Conservation (phyloP, 2,329 filamentous ascomycete species). For the Teratosphaeria nubilosa region DNA sequence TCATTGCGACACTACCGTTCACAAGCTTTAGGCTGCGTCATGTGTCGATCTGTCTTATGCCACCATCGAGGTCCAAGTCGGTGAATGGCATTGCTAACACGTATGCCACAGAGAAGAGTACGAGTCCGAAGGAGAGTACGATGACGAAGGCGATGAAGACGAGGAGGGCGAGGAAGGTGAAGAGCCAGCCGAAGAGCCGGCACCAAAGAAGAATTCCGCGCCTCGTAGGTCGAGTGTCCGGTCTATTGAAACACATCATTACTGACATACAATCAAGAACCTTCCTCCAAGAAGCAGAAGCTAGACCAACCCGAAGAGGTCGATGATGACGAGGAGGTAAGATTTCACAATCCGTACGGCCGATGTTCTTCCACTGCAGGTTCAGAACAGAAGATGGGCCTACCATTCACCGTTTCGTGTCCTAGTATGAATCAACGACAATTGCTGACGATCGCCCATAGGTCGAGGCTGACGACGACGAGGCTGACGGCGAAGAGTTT, state of each 20-base stretch:
- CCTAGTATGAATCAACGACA: background rate
- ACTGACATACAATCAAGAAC: conserved; percentile 6
- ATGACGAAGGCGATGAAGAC: conserved; percentile 4
- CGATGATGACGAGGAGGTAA: conserved; percentile 8
- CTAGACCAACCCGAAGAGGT: conserved; percentile 15
- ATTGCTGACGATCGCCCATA: background rate
- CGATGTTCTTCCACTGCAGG: background rate
- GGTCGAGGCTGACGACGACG: conserved; percentile 11
- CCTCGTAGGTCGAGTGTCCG: background rate
- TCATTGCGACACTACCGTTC: background rate
- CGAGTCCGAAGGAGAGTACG: conserved; percentile 3
- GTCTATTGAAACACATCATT: background rate
- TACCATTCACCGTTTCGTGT: background rate
- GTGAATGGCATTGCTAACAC: background rate
- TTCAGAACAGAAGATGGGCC: background rate
- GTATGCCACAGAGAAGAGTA: conserved; percentile 1
- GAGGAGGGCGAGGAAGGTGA: conserved; percentile 2
- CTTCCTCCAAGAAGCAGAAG: conserved; percentile 22
- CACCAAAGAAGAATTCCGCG: background rate
- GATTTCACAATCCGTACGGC: background rate
- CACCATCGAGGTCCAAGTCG: background rate
- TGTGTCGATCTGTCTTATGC: background rate
- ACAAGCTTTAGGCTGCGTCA: background rate
- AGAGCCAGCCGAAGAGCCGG: conserved; percentile 1
- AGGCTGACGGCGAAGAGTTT: conserved; percentile 7